Conservation (phyloP, 2,329 filamentous ascomycete genomes). For the Ramichloridium luteum region DNA sequence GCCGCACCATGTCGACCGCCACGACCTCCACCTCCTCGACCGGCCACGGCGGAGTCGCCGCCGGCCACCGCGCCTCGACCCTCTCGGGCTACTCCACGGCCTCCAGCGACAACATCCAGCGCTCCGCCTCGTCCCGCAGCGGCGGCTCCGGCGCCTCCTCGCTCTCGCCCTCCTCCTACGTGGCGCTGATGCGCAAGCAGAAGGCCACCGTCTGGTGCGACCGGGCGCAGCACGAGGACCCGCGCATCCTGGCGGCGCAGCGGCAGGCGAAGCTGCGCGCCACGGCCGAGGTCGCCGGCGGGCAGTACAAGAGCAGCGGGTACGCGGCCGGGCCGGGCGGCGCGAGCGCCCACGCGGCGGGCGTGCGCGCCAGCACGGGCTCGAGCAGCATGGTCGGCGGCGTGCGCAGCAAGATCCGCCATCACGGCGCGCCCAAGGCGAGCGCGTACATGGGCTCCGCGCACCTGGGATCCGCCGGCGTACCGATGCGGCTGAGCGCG, state of each 20-base stretch:
- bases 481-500: conserved; percentile 85
- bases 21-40: conserved; percentile 57
- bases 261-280: conserved; percentile 79
- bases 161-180: conserved; percentile 61
- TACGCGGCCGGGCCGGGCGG: no score
- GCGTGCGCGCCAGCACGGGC: conserved; percentile 19
- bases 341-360: conserved; percentile 22
- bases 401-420: conserved; percentile 75
- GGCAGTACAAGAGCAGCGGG: no score
- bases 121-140: conserved; percentile 73
- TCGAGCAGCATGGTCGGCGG: conserved; percentile 30
- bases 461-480: conserved; percentile 63
- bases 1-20: conserved; percentile 42
- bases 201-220: conserved; percentile 99
- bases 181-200: conserved; percentile 89
- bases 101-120: conserved; percentile 39
- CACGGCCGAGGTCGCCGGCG: conserved; percentile 64
- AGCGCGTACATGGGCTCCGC: conserved; percentile 63
- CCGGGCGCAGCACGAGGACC: conserved; percentile 82
- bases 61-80: conserved; percentile 38
- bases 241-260: conserved; percentile 68
- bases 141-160: conserved; percentile 27
- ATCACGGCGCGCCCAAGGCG: conserved; percentile 69
- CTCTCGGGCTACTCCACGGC: conserved; percentile 15
- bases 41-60: conserved; percentile 25